phyloP scores from a whole-genome alignment of 441 rosid genomes.

The Brassica hybrid region DNA sequence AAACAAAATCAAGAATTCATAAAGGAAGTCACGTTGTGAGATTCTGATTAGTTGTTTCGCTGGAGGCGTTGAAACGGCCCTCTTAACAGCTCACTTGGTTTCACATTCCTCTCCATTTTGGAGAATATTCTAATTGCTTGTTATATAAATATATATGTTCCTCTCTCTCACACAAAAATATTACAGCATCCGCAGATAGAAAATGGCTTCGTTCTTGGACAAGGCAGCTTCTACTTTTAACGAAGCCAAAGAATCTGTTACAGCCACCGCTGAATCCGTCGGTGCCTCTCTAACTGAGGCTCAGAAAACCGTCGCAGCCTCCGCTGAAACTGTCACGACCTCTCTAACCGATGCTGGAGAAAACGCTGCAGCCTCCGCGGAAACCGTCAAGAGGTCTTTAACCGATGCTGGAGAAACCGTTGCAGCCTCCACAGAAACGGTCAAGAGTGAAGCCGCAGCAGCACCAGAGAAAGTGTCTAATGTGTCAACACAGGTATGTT shows the following conservation, averaged over 20 bases:
- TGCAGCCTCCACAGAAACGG: conserved; percentile 27
- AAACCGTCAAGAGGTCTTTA: conserved; percentile 26
- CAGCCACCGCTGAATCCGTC: conserved; percentile 29
- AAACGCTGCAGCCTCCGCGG: conserved; percentile 14
- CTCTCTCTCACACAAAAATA: conserved; percentile 32
- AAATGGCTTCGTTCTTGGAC: conserved; percentile 30
- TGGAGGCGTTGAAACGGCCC: conserved; percentile 43
- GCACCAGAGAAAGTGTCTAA: conserved; percentile 22
- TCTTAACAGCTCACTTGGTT: conserved; percentile 44
- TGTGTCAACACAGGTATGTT: conserved; percentile 31
- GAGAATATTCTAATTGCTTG: neutral
- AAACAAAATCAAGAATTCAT: conserved; percentile 26
- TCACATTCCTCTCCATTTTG: conserved; percentile 34
- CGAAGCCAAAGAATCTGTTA: conserved; percentile 35
- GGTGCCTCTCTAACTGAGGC: conserved; percentile 14
- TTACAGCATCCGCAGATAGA: conserved; percentile 4
- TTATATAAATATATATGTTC: conserved; percentile 34
- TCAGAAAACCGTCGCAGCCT: conserved; percentile 14
- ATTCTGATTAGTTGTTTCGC: conserved; percentile 35
- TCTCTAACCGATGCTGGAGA: conserved; percentile 9
- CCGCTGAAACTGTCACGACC: conserved; percentile 31
- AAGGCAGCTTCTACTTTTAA: conserved; percentile 35
- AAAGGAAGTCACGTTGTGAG: conserved; percentile 44
- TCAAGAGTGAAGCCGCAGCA: conserved; percentile 31
- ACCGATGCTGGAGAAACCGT: conserved; percentile 15